Conservation (phyloP, 306 rosid genomes). For the Quercus gilva region DNA sequence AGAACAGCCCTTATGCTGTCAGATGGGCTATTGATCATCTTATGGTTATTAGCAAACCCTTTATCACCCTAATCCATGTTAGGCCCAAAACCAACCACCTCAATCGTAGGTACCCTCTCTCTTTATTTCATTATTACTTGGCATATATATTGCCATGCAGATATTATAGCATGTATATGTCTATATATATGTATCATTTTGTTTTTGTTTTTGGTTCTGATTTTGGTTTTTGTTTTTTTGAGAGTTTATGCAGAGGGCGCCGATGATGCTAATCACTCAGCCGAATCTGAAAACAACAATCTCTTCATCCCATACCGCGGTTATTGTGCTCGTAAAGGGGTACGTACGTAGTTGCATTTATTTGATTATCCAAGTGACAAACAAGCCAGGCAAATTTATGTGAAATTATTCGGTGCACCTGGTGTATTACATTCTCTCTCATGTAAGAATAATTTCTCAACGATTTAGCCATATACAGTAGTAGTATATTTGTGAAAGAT, state of each 20-base stretch:
- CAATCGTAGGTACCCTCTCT: constrained; percentile 74
- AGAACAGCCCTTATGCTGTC: constrained; percentile 66
- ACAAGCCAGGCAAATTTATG: too few species aligned
- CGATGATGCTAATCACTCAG: constrained; percentile 32
- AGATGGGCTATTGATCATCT: constrained; percentile 87
- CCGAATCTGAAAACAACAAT: constrained; percentile 25
- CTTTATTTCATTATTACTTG: background rate
- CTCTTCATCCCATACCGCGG: constrained; percentile 63
- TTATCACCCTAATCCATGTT: constrained; percentile 64
- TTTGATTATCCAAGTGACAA: too few species aligned
- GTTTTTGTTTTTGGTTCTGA: background rate
- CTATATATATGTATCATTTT: background rate
- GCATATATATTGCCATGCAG: background rate
- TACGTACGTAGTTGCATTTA: constrained; percentile 37
- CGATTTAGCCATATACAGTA: too few species aligned
- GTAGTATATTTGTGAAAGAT: too few species aligned
- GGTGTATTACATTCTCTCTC: too few species aligned
- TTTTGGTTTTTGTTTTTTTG: background rate
- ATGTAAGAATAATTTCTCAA: too few species aligned
- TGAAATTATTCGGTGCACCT: too few species aligned
- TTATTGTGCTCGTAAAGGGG: constrained; percentile 63
- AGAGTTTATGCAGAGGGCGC: constrained; percentile 37
- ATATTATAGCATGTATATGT: background rate
- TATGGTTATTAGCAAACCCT: constrained; percentile 30
- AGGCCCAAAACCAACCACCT: constrained; percentile 37